Base-by-base conservation (phyloP, 179 eudicot genomes). In the Silene vulgaris region DNA sequence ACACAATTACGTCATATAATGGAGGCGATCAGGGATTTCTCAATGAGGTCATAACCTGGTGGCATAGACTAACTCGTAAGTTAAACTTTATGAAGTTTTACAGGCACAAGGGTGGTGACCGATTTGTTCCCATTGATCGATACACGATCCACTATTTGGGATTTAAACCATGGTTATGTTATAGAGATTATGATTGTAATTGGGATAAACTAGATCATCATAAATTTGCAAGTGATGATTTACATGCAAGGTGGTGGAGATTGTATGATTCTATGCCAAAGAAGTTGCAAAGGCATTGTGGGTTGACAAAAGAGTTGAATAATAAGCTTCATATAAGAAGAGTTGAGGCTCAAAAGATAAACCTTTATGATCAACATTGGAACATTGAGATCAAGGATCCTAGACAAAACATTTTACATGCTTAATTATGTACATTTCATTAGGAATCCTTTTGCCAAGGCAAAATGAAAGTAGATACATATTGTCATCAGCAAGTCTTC, bases 21-120 rank as follows among this genome's bases (percentile, higher is more conserved):
- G 98, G 95, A 0, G 97, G 97, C 0, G 97, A 93, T 20, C 98
- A 93, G 14, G 98, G 98, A 0, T 93, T 82, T 70, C 69, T 93
- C 0, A 93, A 93, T 13, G 97, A 93, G 76, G 83, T 88, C 60
- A 80, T 91, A 9, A 74, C 88, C 0, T 91, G 95, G 98, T 93
- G 98, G 98, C 98, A 91, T 16, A 80, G 97, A 29, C 71, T 83
- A 32, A 89, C 91, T 0, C 20, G 43, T 1, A 85, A 72, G 68
- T 48, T 85, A 1, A 91, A 85, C 60, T 80, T 71, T 26, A 52
- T 93, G 62, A 93, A 89, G 80, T 74, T 82, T 2, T 88, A 85
- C 14, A 59, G 37, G 3, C 32, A 63, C 2, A 32, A 61, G 23
- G 62, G 35, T 3, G 75, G 71, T 1, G 59, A 84, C 1, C 65